Percentiles rank a stretch among this genome's conserved stretches.
Conservation (phyloP, 208 protist species). For the Trypanosoma avium region DNA sequence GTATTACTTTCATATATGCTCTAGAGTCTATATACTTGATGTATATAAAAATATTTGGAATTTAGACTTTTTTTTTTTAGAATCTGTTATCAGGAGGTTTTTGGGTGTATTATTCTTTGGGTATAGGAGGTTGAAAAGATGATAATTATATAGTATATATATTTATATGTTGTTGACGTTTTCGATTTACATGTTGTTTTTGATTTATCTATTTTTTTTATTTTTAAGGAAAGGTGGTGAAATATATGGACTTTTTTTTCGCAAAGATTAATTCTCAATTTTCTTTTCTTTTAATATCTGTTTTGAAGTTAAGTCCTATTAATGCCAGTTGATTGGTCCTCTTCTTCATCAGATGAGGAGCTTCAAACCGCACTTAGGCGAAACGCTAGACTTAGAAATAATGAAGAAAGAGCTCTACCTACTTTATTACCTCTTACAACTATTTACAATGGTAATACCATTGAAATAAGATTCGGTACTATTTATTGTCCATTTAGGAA, state of each 20-base stretch:
- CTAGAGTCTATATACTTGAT: conserved; percentile 85
- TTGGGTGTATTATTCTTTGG: conserved; percentile 79
- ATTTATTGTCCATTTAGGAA: conserved; percentile 62
- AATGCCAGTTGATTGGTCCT: conserved; percentile 54
- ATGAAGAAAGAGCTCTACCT: conserved; percentile 20
- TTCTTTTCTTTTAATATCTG: neutral
- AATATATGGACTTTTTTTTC: neutral
- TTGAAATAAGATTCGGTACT: conserved; percentile 43
- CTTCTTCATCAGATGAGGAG: conserved; percentile 64
- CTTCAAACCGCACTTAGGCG: conserved; percentile 44
- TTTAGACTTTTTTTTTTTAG: conserved; percentile 65
- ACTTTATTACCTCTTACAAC: conserved; percentile 14
- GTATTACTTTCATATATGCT: conserved; percentile 90
- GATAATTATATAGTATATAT: conserved; percentile 41
- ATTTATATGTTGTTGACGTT: conserved; percentile 12
- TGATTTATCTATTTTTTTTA: conserved; percentile 20
- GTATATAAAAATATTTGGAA: conserved; percentile 78
- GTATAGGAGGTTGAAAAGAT: conserved; percentile 70
- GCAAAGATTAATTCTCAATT: neutral
- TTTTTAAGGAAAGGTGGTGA: too few relatives aligned
- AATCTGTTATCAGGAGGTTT: conserved; percentile 56
- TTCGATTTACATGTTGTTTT: neutral
- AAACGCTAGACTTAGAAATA: conserved; percentile 26
- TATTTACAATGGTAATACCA: conserved; percentile 30
- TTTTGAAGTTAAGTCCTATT: neutral